Percentiles rank a stretch among this genome's conserved stretches.
Conservation (phyloP, 805 yeast species). For the Danielozyma ontarioensis region DNA sequence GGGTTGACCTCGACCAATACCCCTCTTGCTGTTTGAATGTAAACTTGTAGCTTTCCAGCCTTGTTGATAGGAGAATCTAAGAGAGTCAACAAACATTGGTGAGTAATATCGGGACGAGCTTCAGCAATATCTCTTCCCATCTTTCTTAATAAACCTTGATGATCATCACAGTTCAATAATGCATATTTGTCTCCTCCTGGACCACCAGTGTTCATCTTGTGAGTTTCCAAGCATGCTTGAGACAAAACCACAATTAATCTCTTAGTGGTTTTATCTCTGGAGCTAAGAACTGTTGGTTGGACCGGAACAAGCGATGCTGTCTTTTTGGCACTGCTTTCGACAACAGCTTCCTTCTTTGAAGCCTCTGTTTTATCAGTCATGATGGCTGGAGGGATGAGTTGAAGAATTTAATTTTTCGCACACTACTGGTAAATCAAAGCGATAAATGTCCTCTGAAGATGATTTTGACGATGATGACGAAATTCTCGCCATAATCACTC, state of each 20-base stretch:
- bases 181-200: constrained; percentile 88
- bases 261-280: constrained; percentile 81
- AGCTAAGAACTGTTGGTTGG: constrained; percentile 74
- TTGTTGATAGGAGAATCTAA: constrained; percentile 97
- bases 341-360: not conserved
- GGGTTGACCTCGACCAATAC: constrained; percentile 96
- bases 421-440: too few relatives aligned
- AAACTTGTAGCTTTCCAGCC: constrained; percentile 95
- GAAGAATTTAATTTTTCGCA: not conserved
- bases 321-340: constrained; percentile 1
- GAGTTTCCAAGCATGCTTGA: constrained; percentile 94
- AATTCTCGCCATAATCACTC: constrained; percentile 44
- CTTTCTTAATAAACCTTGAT: constrained; percentile 89
- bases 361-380: not conserved
- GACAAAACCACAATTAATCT: constrained; percentile 91
- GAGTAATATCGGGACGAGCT: constrained; percentile 99
- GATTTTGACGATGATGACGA: constrained; percentile 35
- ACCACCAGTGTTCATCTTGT: constrained; percentile 73
- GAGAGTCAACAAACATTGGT: constrained; percentile 90
- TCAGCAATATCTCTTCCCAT: constrained; percentile 98
- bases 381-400: too few relatives aligned
- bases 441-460: constrained; percentile 15
- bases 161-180: constrained; percentile 93
- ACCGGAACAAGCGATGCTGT: constrained; percentile 78
- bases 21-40: constrained; percentile 92